Evolutionary conservation across 768 basidiomycete genomes (phyloP).

Genomic region (Dendrothele bispora): DNA sequence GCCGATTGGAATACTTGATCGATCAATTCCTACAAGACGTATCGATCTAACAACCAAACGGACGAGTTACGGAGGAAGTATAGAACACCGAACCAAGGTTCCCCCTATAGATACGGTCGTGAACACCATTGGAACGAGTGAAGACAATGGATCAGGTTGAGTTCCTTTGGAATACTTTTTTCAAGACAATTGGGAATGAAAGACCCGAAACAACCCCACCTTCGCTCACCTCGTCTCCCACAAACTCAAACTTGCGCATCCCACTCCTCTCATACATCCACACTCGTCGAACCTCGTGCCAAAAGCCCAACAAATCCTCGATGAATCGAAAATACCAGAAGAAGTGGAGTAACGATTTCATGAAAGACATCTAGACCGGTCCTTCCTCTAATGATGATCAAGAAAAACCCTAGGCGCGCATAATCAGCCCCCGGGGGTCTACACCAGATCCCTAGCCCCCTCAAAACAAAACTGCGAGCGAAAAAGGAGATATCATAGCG

Average conservation of each 20-base stretch:
- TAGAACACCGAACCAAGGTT: conserved; percentile 51
- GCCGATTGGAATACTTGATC: conserved; percentile 31
- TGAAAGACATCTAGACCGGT: conserved; percentile 20
- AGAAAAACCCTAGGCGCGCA: conserved; percentile 2
- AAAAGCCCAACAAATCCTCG: conserved; percentile 3
- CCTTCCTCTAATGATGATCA: conserved; percentile 11
- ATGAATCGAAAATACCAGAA: background rate
- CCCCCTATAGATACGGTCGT: conserved; percentile 41
- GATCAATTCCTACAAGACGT: conserved; percentile 49
- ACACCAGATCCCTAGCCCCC: conserved; percentile 22
- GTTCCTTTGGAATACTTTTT: conserved; percentile 39
- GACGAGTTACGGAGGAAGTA: conserved; percentile 55
- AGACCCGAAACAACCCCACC: conserved; percentile 44
- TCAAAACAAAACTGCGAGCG: conserved; percentile 24
- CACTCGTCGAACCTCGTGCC: conserved; percentile 34
- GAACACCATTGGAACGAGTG: conserved; percentile 42
- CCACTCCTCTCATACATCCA: conserved; percentile 46
- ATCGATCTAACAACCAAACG: conserved; percentile 43
- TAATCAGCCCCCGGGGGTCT: conserved; percentile 30
- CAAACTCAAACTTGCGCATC: conserved; percentile 28
- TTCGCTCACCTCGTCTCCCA: conserved; percentile 44
- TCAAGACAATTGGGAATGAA: conserved; percentile 38
- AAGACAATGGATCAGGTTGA: conserved; percentile 45
- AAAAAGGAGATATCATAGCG: conserved; percentile 22
- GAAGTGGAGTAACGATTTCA: conserved; percentile 19